Evolutionary conservation across 1,284 basidiomycete species (phyloP).

Genomic region (Lentinula novae-zelandiae): DNA sequence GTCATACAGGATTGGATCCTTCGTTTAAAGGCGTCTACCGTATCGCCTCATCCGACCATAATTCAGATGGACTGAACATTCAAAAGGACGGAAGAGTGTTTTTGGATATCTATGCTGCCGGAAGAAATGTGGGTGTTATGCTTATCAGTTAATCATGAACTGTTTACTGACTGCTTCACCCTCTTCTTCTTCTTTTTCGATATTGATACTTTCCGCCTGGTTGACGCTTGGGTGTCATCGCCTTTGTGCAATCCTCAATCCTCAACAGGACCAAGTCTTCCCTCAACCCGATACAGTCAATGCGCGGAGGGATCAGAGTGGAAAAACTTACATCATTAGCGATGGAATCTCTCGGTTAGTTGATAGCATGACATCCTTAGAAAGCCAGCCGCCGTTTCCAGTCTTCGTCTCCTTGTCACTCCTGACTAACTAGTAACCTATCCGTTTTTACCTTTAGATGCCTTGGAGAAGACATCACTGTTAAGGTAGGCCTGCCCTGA

Average conservation of each 20-base stretch:
- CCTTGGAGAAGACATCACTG: slow-evolving; percentile 53
- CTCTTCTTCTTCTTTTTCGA: neutral
- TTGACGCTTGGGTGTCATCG: too few species aligned
- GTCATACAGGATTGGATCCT: slow-evolving; percentile 38
- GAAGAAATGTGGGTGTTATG: slow-evolving; percentile 45
- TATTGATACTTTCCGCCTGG: too few species aligned
- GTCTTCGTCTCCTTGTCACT: too few species aligned
- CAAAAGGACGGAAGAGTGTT: slow-evolving; percentile 51
- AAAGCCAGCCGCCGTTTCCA: too few species aligned
- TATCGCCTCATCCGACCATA: slow-evolving; percentile 42
- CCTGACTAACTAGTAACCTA: neutral
- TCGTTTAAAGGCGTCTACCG: slow-evolving; percentile 50
- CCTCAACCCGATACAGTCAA: slow-evolving; percentile 34
- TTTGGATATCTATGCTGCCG: slow-evolving; percentile 54
- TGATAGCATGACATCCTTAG: neutral
- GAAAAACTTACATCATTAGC: slow-evolving; percentile 46
- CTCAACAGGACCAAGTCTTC: slow-evolving; percentile 43
- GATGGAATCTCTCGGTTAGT: slow-evolving; percentile 48
- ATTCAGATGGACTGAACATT: slow-evolving; percentile 38
- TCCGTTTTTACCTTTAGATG: slow-evolving; percentile 25
- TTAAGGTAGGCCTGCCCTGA: slow-evolving; percentile 35
- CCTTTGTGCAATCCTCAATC: neutral
- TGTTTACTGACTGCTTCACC: neutral
- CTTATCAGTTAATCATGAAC: too few species aligned
- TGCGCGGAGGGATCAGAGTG: slow-evolving; percentile 39